phyloP scores from a whole-genome alignment of 2,329 filamentous ascomycete genomes.

The Venturia nashicola region DNA sequence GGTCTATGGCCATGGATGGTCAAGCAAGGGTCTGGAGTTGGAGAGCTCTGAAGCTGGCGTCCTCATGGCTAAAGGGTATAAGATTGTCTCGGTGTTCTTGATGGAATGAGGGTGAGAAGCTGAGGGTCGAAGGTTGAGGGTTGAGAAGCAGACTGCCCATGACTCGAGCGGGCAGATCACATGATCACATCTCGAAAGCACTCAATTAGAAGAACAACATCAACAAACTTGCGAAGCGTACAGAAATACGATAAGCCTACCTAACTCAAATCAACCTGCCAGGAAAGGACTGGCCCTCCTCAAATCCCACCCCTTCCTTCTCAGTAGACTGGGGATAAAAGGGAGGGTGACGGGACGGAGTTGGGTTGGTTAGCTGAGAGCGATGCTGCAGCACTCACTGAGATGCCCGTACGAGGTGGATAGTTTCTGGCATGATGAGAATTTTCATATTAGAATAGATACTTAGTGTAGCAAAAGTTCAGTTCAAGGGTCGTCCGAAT shows the following conservation, averaged over 20 bases:
- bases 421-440: not conserved
- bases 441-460: not conserved
- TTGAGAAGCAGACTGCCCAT: not conserved
- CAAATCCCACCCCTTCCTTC: constrained; percentile 43
- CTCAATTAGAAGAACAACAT: not conserved
- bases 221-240: not conserved
- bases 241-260: constrained; percentile 14
- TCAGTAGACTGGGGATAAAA: constrained; percentile 33
- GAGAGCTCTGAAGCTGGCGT: not conserved
- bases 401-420: not conserved
- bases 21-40: no score
- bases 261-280: constrained; percentile 22
- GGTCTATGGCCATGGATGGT: not conserved
- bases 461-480: not conserved
- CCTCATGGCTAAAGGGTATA: not conserved
- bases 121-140: not conserved
- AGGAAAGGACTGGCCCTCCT: constrained; percentile 13
- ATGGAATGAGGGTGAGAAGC: not conserved
- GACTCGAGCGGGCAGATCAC: not conserved
- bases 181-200: not conserved
- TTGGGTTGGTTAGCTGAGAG: not conserved
- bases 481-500: not conserved
- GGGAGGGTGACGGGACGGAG: not conserved
- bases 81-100: not conserved
- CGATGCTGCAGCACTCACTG: not conserved